Conservation (phyloP, 345 rosid species). For the Citrus sp. region DNA sequence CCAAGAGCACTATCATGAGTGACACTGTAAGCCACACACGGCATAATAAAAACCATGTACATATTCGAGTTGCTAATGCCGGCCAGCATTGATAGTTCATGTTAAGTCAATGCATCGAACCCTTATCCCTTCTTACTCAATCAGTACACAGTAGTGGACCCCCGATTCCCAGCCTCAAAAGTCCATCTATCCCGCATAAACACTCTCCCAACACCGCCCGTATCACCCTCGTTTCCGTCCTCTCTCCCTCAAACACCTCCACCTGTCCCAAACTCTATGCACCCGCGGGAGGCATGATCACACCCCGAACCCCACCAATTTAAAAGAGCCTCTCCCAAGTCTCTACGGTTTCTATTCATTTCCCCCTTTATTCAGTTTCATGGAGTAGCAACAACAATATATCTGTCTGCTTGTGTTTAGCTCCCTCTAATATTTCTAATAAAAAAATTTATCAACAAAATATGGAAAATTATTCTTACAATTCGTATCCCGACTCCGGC, state of each 20-base stretch:
- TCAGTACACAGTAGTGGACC: conserved; percentile 25
- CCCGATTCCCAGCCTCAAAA: conserved; percentile 6
- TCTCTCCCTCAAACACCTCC: neutral
- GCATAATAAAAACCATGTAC: fast-evolving
- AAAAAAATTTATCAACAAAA: neutral
- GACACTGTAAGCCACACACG: no score
- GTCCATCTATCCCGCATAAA: neutral
- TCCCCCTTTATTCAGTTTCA: neutral
- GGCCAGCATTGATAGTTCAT: no score
- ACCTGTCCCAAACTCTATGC: neutral
- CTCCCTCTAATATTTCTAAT: neutral
- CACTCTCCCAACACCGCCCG: neutral
- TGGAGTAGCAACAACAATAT: neutral
- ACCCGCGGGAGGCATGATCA: neutral
- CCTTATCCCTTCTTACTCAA: conserved; percentile 20
- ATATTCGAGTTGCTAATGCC: no score
- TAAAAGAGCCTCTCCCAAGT: neutral
- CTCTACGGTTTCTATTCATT: neutral
- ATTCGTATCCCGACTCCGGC: conserved; percentile 81
- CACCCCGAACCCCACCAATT: neutral
- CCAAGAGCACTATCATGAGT: no score
- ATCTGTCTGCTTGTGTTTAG: neutral
- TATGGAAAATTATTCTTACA: conserved; percentile 70
- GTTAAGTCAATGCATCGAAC: conserved; percentile 23
- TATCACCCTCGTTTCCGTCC: neutral